These are phyloP conservation scores for Trametes maxima DNA, from an alignment of 768 basidiomycete genomes.

Conservation along the genomic window DNA sequence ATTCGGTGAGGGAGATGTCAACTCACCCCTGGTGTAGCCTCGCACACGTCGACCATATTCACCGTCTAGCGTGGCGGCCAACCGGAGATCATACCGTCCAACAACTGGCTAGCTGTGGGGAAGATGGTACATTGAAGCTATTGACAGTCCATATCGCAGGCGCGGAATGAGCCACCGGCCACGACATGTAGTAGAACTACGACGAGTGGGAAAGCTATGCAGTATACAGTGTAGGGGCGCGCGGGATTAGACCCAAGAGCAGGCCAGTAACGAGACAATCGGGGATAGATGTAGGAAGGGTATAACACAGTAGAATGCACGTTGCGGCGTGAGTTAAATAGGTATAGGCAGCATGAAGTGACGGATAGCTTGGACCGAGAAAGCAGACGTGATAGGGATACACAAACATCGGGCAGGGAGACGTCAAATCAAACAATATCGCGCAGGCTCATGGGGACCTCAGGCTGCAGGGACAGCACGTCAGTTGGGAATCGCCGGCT, in stretches of 20 bases:
- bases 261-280: slow-evolving; percentile 65
- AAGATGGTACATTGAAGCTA: slow-evolving; percentile 90
- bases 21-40: slow-evolving; percentile 44
- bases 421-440: slow-evolving; percentile 72
- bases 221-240: slow-evolving; percentile 65
- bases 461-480: slow-evolving; percentile 57
- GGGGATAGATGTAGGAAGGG: slow-evolving; percentile 56
- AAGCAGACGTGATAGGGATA: slow-evolving; percentile 68
- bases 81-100: slow-evolving; percentile 29
- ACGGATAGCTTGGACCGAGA: slow-evolving; percentile 36
- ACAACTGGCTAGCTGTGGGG: slow-evolving; percentile 84
- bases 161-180: slow-evolving; percentile 49
- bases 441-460: slow-evolving; percentile 89
- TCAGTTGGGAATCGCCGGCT: slow-evolving; percentile 22
- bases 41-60: slow-evolving; percentile 78
- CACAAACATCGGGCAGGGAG: slow-evolving; percentile 52
- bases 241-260: slow-evolving; percentile 46
- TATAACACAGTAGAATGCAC: slow-evolving; percentile 62
- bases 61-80: slow-evolving; percentile 81
- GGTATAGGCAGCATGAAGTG: slow-evolving; percentile 41
- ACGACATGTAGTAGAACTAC: slow-evolving; percentile 36
- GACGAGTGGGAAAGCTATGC: slow-evolving; percentile 38
- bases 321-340: slow-evolving; percentile 49
- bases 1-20: background rate
- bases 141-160: slow-evolving; percentile 57